Evolutionary conservation across 768 basidiomycete genomes (phyloP).

Genomic region (Phaeotremella fagi): DNA sequence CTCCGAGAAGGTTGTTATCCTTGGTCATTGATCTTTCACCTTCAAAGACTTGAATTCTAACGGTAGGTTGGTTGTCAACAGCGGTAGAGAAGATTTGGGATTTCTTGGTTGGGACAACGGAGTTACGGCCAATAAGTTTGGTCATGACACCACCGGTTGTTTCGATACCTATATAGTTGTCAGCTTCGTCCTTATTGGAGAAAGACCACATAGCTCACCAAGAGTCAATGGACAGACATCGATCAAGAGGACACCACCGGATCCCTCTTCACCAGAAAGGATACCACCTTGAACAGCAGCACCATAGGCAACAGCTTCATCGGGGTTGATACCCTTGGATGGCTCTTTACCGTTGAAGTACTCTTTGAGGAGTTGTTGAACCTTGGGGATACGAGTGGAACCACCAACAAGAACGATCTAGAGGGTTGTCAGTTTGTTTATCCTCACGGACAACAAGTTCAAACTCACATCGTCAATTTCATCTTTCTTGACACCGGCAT

Average conservation of each 20-base stretch:
- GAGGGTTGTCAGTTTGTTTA: neutral
- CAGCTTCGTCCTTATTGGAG: neutral
- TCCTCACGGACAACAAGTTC: neutral
- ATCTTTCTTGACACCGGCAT: slow-evolving; percentile 97
- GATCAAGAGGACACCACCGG: slow-evolving; percentile 83
- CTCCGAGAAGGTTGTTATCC: slow-evolving; percentile 97
- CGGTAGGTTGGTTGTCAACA: slow-evolving; percentile 50
- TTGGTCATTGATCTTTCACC: slow-evolving; percentile 97
- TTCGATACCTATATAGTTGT: slow-evolving; percentile 82
- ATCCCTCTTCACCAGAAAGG: slow-evolving; percentile 86
- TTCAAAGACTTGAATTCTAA: slow-evolving; percentile 56
- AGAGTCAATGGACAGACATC: slow-evolving; percentile 69
- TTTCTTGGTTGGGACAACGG: slow-evolving; percentile 49
- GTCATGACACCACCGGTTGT: slow-evolving; percentile 99
- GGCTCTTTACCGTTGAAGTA: slow-evolving; percentile 99
- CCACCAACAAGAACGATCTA: slow-evolving; percentile 92
- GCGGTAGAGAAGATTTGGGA: slow-evolving; percentile 51
- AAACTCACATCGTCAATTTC: slow-evolving; percentile 74
- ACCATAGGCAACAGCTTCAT: slow-evolving; percentile 98
- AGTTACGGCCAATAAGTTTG: slow-evolving; percentile 63
- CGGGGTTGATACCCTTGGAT: slow-evolving; percentile 99
- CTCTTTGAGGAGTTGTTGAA: slow-evolving; percentile 95
- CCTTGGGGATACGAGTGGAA: slow-evolving; percentile 95
- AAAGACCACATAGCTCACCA: slow-evolving; percentile 14
- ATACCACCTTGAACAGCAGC: slow-evolving; percentile 99